phyloP scores from a whole-genome alignment of 2,329 filamentous ascomycete genomes.

The Penicillium sp. region DNA sequence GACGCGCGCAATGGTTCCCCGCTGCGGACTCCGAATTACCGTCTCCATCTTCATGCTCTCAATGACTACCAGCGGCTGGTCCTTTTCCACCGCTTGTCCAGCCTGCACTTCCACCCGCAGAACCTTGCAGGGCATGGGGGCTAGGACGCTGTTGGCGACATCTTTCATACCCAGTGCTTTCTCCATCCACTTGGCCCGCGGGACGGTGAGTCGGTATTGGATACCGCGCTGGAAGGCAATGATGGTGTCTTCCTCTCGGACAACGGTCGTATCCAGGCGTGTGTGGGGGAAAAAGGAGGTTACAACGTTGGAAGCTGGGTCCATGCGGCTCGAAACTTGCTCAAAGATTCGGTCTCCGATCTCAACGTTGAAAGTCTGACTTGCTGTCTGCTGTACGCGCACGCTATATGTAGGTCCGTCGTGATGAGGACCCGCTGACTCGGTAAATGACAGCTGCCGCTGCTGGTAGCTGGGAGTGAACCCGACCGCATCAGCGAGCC shows the following conservation, averaged over 20 bases:
- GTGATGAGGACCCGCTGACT: constrained; percentile 45
- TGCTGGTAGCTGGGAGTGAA: constrained; percentile 65
- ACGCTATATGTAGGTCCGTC: constrained; percentile 44
- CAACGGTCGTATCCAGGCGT: constrained; percentile 74
- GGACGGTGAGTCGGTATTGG: constrained; percentile 56
- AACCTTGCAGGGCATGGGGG: constrained; percentile 98
- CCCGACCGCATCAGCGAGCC: constrained; percentile 43
- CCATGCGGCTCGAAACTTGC: constrained; percentile 50
- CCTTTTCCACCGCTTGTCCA: constrained; percentile 79
- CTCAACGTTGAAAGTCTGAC: constrained; percentile 49
- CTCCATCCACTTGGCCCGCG: constrained; percentile 73
- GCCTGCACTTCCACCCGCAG: constrained; percentile 82
- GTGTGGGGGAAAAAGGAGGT: constrained; percentile 79
- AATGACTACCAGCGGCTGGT: constrained; percentile 83
- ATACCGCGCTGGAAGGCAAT: constrained; percentile 72
- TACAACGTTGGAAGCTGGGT: constrained; percentile 51
- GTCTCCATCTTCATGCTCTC: constrained; percentile 93
- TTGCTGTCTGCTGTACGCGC: constrained; percentile 52
- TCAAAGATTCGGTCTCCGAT: constrained; percentile 40
- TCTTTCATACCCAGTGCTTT: constrained; percentile 84
- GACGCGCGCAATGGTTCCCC: constrained; percentile 68
- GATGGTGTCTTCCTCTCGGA: constrained; percentile 53
- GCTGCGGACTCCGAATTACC: constrained; percentile 73
- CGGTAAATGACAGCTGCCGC: constrained; percentile 58
- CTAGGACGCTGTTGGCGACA: constrained; percentile 74